Evolutionary conservation across 768 basidiomycete genomes (phyloP).

Genomic region (Boletus bicolor): DNA sequence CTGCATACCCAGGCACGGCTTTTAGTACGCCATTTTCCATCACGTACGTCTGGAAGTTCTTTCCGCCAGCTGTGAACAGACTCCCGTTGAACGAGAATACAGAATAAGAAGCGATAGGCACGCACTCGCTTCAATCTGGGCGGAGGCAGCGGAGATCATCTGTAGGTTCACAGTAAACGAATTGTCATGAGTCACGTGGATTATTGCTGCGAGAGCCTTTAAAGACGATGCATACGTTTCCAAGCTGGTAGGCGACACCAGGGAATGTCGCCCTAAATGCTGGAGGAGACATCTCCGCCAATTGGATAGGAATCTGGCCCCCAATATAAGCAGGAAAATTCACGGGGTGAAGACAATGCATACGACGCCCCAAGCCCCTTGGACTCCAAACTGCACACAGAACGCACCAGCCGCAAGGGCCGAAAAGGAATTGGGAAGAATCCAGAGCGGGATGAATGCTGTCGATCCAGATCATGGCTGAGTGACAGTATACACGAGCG

Average conservation of each 20-base stretch:
- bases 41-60: constrained; percentile 50
- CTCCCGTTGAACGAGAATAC: not conserved
- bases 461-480: not conserved
- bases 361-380: constrained; percentile 89
- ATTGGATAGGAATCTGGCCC: constrained; percentile 63
- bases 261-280: constrained; percentile 89
- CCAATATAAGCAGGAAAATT: not conserved
- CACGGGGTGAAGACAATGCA: constrained; percentile 21
- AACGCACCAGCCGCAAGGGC: constrained; percentile 81
- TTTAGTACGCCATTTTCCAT: constrained; percentile 37
- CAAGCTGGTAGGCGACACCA: constrained; percentile 81
- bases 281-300: constrained; percentile 82
- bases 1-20: constrained; percentile 63
- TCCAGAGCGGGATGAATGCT: constrained; percentile 78
- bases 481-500: not conserved
- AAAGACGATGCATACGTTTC: constrained; percentile 44
- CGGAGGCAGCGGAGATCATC: constrained; percentile 70
- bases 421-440: constrained; percentile 66
- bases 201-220: too few species aligned
- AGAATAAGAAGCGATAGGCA: not conserved
- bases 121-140: constrained; percentile 75
- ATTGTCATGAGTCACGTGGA: not conserved
- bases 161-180: constrained; percentile 14
- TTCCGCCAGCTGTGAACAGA: constrained; percentile 52
- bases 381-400: constrained; percentile 83